Conservation (phyloP, 2,329 filamentous ascomycete species). For the Cladosporium sp. region DNA sequence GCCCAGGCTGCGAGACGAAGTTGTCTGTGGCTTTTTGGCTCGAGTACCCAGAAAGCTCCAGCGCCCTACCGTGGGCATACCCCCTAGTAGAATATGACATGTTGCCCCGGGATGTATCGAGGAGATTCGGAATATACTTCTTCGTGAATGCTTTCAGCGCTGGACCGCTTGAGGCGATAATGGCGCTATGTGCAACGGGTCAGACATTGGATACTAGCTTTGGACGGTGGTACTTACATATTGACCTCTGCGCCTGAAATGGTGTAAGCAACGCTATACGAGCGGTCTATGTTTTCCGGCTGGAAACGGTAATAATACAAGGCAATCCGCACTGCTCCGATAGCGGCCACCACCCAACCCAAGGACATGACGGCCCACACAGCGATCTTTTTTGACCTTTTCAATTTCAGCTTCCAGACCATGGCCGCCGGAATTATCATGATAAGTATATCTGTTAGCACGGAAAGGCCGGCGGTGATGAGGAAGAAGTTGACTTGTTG, state of each 20-base stretch:
- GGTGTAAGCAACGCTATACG: slow-evolving; percentile 33
- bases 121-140: slow-evolving; percentile 27
- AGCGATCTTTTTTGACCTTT: slow-evolving; percentile 30
- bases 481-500: slow-evolving; percentile 30
- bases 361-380: slow-evolving; percentile 31
- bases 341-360: slow-evolving; percentile 18
- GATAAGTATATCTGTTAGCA: slow-evolving; percentile 36
- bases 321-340: slow-evolving; percentile 32
- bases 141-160: slow-evolving; percentile 44
- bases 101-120: slow-evolving; percentile 7
- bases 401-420: slow-evolving; percentile 42
- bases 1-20: not conserved
- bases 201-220: not conserved
- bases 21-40: not conserved
- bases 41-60: not conserved
- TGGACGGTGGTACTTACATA: slow-evolving; percentile 14
- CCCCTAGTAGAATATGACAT: not conserved
- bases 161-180: slow-evolving; percentile 49
- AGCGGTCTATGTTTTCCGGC: slow-evolving; percentile 23
- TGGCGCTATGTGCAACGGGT: slow-evolving; percentile 27
- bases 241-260: slow-evolving; percentile 36
- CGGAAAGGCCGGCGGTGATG: slow-evolving; percentile 29
- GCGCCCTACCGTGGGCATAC: not conserved
- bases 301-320: not conserved
- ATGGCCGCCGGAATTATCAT: slow-evolving; percentile 37